Base-by-base conservation (phyloP, 2,329 filamentous ascomycete genomes). In the Colletotrichum spinosum region DNA sequence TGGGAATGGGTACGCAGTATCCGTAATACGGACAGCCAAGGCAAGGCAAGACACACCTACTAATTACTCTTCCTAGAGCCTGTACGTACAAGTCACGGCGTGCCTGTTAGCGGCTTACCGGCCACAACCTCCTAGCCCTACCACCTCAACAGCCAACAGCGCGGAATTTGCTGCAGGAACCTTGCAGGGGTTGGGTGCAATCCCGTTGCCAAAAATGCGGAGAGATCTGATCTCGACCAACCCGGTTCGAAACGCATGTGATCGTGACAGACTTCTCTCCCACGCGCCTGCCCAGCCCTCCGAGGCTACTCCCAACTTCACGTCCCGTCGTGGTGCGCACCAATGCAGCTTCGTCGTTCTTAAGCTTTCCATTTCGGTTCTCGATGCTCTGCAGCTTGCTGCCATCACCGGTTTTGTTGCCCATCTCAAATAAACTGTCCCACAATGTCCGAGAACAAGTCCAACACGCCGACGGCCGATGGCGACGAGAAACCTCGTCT, bases 401-500 rank as follows among this genome's bases (percentile, higher is more conserved):
- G 25, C 25, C 25, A 25, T 25, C 4, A 5, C 25, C 2, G 25
- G 4, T 25, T 5, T 25, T 25, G 4, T 25, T 25, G 25, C 25
- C 25, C 25, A 25, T 5, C 25, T 25, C 25, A 25, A 25, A 25
- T 25, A 25, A 25, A 25, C 25, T 25, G 4, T 25, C 25, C 25
- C 25, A 2, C 25, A 25, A 25, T 25, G 25, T 25, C 25, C 25
- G 25, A 25, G 25, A 69, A 69, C 35, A 62, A 69, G 39, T 63
- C 68, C 35, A 54, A 62, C 15, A 67, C 68, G 38, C 67, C 67
- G 8, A 48, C 67, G n/a, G 55, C 34, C 33, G 65, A 61, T 41
- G 64, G 41, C 45, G 68, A 61, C 13, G 83, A 84, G 54, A 85
- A 83, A 75, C 81, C 81, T 45, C 81, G 83, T 41, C 75, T 86